Evolutionary conservation across 2,329 filamentous ascomycete genomes (phyloP), one percentile per base, ranked within the genome.

Genomic region (Knufia petricola): DNA sequence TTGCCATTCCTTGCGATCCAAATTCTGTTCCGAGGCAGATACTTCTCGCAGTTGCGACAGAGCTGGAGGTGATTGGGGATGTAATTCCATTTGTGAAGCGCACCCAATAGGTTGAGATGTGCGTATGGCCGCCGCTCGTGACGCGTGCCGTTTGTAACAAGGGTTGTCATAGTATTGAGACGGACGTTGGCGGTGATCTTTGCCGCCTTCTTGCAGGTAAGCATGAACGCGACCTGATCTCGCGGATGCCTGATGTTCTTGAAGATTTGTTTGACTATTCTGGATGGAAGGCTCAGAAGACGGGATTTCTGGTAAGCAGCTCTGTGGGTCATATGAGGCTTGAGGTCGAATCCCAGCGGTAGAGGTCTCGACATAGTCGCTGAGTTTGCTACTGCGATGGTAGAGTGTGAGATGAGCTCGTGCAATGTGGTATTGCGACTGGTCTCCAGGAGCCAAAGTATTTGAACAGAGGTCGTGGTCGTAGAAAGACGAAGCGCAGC

Each of bases 171-270:
- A n/a, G n/a, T n/a, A n/a, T 36, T 47, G 23, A 51, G 45, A 4
- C 4, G 7, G 19, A 37, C 20, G 4, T 40, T 23, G 6, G 45
- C 10, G 19, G 30, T 23, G 26, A 34, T 15, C 19, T 17, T 17
- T 20, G 44, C 43, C n/a, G 40, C 8, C 7, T 10, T n/a, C n/a
- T 45, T 46, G 44, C 43, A 48, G 28, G n/a, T 42, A 7, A 51
- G 43, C 20, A 42, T 26, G 21, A 51, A 51, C 8, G 49, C 49
- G 13, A 51, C 47, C 26, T 51, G 49, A 17, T 47, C 43, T 23
- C 45, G 36, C n/a, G 49, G 49, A 23, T 51, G 49, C n/a, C 15
- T 13, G 34, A 48, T 32, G 7, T 12, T 17, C 13, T 42, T 36
- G 49, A 48, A 48, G 21, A 48, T 48, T 2, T 9, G 8, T 31